Evolutionary conservation across 2,329 filamentous ascomycete species (phyloP), one percentile per base, ranked within the genome.

Genomic region (Colletotrichum lupini): DNA sequence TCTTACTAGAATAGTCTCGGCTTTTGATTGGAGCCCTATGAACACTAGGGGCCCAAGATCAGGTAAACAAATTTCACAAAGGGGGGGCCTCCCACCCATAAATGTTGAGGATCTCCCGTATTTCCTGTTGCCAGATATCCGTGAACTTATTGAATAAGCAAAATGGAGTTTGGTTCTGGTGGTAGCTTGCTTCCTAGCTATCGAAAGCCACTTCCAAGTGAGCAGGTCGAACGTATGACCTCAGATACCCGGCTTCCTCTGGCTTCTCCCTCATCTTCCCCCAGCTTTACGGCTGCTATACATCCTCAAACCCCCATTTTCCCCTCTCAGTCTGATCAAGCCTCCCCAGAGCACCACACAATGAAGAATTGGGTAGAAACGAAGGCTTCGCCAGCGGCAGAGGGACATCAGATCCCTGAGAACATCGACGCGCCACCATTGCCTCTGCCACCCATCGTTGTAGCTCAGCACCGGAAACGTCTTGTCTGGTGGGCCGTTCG

Each of bases 401-500:
- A 37, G 5, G 24, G 67, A 73, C 24, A 11, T 53, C 11, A 46
- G 66, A 61, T 8, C 22, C 22, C 2, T 14, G 57, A 2, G 24
- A 19, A 6, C 37, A 28, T 14, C 55, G 19, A 11, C 32, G 19
- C 32, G 14, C 14, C 32, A 0, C 52, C 26, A 32, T 62, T 56
- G 11, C 37, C 8, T 1, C 22, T 66, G 16, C 68, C 70, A 6
- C 55, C 63, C 14, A 12, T 16, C 4, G 16, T 72, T 8, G 4
- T 37, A 24, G 14, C 42, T 49, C 61, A 59, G 16, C 60, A 74
- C 16, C 55, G 49, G 9, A 42, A 53, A 7, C 53, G 59, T 16
- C 68, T 74, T 8, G 42, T 74, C 28, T 74, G 72, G 58, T 77
- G 75, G 67, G 72, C 73, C 7, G 30, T 78, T 24, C 75, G 75